Percentiles rank a stretch among this genome's conserved stretches.
Evolutionary conservation across 768 basidiomycete species (phyloP).

Genomic region (Trametes elegans): DNA sequence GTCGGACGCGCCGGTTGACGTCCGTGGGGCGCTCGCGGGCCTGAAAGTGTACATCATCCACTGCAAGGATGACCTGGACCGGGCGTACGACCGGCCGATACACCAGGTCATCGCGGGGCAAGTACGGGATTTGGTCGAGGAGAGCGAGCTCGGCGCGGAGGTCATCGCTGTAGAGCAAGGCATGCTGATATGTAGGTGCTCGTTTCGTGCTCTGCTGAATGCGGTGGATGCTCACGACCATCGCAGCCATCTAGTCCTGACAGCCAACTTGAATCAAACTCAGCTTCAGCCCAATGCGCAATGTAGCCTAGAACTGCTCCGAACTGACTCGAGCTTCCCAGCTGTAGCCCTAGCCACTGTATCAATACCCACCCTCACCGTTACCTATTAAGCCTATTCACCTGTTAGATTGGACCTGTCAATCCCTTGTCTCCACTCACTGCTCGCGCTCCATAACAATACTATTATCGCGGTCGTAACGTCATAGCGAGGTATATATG

Average conservation of each 20-base stretch:
- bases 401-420: not conserved
- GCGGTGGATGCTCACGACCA: not conserved
- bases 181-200: conserved; percentile 63
- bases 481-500: conserved; percentile 31
- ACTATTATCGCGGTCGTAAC: conserved; percentile 24
- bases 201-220: not conserved
- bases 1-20: conserved; percentile 35
- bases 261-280: no score
- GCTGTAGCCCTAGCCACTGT: conserved; percentile 40
- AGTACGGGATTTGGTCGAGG: conserved; percentile 59
- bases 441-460: conserved; percentile 17
- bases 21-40: conserved; percentile 53
- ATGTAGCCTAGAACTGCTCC: not conserved
- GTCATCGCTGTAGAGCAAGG: conserved; percentile 77
- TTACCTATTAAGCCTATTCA: not conserved
- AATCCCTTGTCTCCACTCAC: not conserved
- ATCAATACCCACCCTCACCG: conserved; percentile 30
- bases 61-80: conserved; percentile 76
- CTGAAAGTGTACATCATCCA: conserved; percentile 79
- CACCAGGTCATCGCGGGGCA: conserved; percentile 72
- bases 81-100: conserved; percentile 47
- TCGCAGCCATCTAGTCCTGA: conserved; percentile 7
- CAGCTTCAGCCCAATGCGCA: not conserved
- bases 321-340: not conserved
- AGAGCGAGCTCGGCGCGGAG: conserved; percentile 64